Percentiles rank a stretch among this genome's conserved stretches.
Conservation (phyloP, 1,284 basidiomycete species). For the Sanguinoderma infundibulare region DNA sequence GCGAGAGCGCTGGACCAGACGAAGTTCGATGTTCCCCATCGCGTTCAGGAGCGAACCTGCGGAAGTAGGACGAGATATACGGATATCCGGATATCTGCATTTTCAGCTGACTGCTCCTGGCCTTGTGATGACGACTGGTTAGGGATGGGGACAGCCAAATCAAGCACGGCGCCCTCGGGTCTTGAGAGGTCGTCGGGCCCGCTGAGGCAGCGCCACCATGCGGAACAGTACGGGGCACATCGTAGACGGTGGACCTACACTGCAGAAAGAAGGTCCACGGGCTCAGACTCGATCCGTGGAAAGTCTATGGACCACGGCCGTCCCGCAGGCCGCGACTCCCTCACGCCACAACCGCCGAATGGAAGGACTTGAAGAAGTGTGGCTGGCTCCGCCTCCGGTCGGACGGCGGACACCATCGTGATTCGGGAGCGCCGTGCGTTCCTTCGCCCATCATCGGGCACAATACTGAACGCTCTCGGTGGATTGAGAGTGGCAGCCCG, state of each 20-base stretch:
- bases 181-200: background rate
- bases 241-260: background rate
- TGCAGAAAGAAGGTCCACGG: background rate
- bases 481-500: background rate
- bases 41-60: too few species aligned
- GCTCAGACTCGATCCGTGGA: too few species aligned
- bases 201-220: background rate
- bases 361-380: background rate
- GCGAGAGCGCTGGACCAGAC: too few species aligned
- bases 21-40: too few species aligned
- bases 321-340: background rate
- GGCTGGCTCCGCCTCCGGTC: background rate
- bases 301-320: constrained; percentile 1
- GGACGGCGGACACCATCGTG: background rate
- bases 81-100: background rate
- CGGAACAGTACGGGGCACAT: background rate
- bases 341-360: background rate
- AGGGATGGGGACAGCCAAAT: background rate
- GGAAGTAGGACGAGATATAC: background rate
- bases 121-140: background rate
- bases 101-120: background rate
- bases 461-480: background rate
- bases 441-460: background rate
- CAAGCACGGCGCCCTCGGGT: background rate
- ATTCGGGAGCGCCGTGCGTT: background rate